Percentiles rank a stretch among this genome's conserved stretches.
phyloP scores from a whole-genome alignment of 2,329 filamentous ascomycete species.

The Colletotrichum chlorophyti region DNA sequence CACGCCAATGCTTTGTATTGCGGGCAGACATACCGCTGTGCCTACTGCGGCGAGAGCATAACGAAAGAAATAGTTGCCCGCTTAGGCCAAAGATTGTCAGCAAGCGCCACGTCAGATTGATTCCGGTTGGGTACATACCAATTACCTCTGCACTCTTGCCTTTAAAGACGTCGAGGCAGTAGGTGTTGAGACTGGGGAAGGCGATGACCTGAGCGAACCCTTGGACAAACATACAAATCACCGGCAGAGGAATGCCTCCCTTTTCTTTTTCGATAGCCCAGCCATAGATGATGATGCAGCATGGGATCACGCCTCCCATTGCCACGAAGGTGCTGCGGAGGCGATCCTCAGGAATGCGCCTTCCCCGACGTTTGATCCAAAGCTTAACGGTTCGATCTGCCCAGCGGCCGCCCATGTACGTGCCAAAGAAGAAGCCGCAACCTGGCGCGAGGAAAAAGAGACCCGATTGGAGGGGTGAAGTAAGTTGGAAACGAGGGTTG shows the following conservation, averaged over 20 bases:
- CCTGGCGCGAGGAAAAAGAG: constrained; percentile 78
- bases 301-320: constrained; percentile 64
- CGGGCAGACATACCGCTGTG: constrained; percentile 75
- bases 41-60: constrained; percentile 78
- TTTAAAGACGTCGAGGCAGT: constrained; percentile 25
- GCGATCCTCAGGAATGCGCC: constrained; percentile 73
- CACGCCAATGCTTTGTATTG: constrained; percentile 74
- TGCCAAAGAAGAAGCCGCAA: constrained; percentile 69
- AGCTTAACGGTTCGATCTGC: constrained; percentile 68
- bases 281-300: constrained; percentile 73
- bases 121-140: neutral
- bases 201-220: constrained; percentile 74
- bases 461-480: constrained; percentile 68
- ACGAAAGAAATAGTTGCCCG: constrained; percentile 80
- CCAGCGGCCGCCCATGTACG: constrained; percentile 71
- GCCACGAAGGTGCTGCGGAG: constrained; percentile 68
- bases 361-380: constrained; percentile 61
- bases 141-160: constrained; percentile 39
- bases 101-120: neutral
- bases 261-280: constrained; percentile 47
- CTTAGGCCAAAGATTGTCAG: constrained; percentile 43
- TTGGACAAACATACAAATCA: constrained; percentile 73
- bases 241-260: constrained; percentile 56
- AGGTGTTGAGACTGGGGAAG: constrained; percentile 73
- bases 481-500: constrained; percentile 72